Conservation (phyloP, 352 stramenopile genomes). For the Globisporangium cederbergense region DNA sequence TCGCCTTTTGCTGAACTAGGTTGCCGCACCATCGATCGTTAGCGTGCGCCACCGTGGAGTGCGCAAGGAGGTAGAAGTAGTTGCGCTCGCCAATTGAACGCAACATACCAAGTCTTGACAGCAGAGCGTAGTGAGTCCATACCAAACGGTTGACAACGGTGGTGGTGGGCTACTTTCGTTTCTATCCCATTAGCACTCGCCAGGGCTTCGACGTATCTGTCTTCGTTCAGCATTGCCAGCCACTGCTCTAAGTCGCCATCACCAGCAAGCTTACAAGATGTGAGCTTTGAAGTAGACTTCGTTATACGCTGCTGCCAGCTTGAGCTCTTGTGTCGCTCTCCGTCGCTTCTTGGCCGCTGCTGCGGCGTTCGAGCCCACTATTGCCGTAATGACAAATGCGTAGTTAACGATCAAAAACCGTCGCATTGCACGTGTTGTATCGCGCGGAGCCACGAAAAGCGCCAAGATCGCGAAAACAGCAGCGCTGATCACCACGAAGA, state of each 20-base stretch:
- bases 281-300: constrained; percentile 2
- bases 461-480: too few species aligned
- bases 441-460: too few species aligned
- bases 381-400: neutral
- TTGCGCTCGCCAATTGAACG: neutral
- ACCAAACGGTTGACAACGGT: neutral
- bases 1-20: neutral
- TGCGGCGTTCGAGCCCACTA: neutral
- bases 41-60: neutral
- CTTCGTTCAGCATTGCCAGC: too few species aligned
- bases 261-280: neutral
- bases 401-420: neutral
- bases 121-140: neutral
- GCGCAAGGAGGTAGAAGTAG: neutral
- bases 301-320: neutral
- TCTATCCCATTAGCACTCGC: neutral
- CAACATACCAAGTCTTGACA: neutral
- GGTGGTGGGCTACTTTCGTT: neutral
- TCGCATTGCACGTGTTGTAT: neutral
- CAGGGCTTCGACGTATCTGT: too few species aligned
- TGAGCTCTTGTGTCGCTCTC: neutral
- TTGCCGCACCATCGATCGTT: neutral
- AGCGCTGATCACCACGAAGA: too few species aligned
- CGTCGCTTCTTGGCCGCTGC: neutral
- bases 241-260: neutral